Conservation (phyloP, 306 rosid genomes). For the Cucurbita moschata region DNA sequence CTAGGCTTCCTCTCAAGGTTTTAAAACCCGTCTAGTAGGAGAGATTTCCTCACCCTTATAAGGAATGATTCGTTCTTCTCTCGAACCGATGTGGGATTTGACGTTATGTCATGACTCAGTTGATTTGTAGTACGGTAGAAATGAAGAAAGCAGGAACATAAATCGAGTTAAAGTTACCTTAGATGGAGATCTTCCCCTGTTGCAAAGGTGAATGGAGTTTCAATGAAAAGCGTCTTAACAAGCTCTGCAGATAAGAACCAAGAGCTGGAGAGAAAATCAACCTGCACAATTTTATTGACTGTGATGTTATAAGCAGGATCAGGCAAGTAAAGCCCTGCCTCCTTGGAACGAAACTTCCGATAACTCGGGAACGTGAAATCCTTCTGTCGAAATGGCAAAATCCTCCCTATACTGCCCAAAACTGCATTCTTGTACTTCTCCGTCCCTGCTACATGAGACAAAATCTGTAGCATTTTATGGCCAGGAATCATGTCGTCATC, state of each 20-base stretch:
- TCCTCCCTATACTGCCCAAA: constrained; percentile 88
- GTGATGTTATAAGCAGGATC: constrained; percentile 94
- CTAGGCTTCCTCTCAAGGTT: no score
- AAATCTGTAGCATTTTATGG: constrained; percentile 72
- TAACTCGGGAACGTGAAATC: constrained; percentile 90
- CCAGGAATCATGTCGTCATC: constrained; percentile 99
- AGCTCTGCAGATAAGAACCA: constrained; percentile 85
- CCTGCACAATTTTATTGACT: constrained; percentile 78
- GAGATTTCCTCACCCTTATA: no score
- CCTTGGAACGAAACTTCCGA: constrained; percentile 77
- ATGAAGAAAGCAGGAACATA: background rate
- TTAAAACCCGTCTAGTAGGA: no score
- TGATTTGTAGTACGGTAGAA: background rate
- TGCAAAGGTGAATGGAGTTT: constrained; percentile 81
- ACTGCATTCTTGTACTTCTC: constrained; percentile 71
- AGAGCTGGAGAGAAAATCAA: constrained; percentile 89
- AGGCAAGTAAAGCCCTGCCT: constrained; percentile 89
- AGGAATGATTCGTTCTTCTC: no score
- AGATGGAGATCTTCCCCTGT: constrained; percentile 97
- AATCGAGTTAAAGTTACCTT: constrained; percentile 28
- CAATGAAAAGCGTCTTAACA: constrained; percentile 64
- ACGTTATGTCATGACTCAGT: background rate
- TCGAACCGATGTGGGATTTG: background rate
- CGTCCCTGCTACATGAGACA: constrained; percentile 76
- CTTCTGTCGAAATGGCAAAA: constrained; percentile 83